phyloP scores from a whole-genome alignment of 2,329 filamentous ascomycete species.

The Calonectria pteridis region DNA sequence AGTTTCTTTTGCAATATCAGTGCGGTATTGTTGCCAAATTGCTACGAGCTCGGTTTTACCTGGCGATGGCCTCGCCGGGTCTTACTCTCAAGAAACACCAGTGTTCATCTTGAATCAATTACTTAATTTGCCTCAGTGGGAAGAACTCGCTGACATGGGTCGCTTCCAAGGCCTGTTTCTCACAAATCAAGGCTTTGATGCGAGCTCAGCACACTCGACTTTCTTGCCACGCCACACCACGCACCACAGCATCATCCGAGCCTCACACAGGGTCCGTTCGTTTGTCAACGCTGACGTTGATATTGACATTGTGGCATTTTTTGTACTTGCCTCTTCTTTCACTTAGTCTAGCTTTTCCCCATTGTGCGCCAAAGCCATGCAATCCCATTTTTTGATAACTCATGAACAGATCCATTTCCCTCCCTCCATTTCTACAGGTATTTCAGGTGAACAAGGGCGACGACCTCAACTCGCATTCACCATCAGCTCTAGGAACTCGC shows the following conservation, averaged over 20 bases:
- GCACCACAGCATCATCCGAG: background rate
- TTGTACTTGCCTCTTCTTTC: slow-evolving; percentile 1
- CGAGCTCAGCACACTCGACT: background rate
- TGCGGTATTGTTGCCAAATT: background rate
- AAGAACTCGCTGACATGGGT: background rate
- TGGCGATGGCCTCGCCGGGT: background rate
- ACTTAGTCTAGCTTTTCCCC: slow-evolving; percentile 16
- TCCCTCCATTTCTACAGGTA: background rate
- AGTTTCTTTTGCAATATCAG: background rate
- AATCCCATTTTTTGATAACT: slow-evolving; percentile 26
- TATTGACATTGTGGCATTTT: background rate
- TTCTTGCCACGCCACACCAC: background rate
- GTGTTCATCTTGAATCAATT: background rate
- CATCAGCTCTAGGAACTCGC: slow-evolving; percentile 33
- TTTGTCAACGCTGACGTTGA: background rate
- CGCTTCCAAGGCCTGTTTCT: background rate
- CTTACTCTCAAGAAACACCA: background rate
- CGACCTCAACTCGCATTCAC: slow-evolving; percentile 26
- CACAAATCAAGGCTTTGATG: too few relatives aligned
- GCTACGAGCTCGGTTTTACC: background rate
- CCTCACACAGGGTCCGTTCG: background rate
- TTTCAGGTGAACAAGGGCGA: slow-evolving; percentile 4
- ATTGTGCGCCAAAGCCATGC: slow-evolving; percentile 40
- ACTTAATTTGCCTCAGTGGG: background rate
- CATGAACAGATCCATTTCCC: background rate